Base-by-base conservation (phyloP, 108 stramenopile species). In the Cyclostephanos tholiformis region DNA sequence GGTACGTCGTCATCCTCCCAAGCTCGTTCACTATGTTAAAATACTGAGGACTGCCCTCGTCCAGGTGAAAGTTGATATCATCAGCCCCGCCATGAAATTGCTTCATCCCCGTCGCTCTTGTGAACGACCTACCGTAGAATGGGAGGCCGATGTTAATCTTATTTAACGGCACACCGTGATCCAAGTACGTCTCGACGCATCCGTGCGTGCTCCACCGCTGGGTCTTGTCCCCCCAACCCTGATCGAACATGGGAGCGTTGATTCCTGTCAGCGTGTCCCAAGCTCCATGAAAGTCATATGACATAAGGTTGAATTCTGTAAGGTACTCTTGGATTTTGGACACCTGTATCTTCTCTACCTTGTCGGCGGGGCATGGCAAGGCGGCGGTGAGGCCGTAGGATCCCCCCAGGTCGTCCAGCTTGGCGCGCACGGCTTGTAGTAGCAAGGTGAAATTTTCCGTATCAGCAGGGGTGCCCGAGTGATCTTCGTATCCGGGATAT, bases 1-100 rank as follows among this genome's bases (percentile, higher is more conserved):
- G 46, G 23, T 66, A 70, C 2, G 72, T 75, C 29, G 73, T 75
- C 82, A 82, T 82, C 29, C 52, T 44, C 4, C 43, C 20, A 20
- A 78, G 36, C 27, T 52, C 55, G 4, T 67, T 65, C 6, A 79
- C 77, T 56, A 82, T 82, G 36, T 79, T 82, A 38, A 79, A 82
- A 56, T 82, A 82, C 65, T 82, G 82, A 10, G 82, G 82, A 79
- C 63, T 69, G 1, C 82, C 82, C 32, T 82, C 82, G 63, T 82
- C 82, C 46, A 75, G 29, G 29, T 74, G 74, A 38, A 35, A 82
- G 36, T 79, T 82, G 11, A 58, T 59, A 32, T 70, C 70, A 68
- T 82, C 82, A 0, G 74, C 25, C 4, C 82, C 82, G 16, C 49
- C 77, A 44, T 82, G 82, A 32, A 72, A 23, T 35, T 82, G 77